These are phyloP conservation scores for Suhomyces vadensis DNA, from an alignment of 805 yeast species.

Conservation along the genomic window DNA sequence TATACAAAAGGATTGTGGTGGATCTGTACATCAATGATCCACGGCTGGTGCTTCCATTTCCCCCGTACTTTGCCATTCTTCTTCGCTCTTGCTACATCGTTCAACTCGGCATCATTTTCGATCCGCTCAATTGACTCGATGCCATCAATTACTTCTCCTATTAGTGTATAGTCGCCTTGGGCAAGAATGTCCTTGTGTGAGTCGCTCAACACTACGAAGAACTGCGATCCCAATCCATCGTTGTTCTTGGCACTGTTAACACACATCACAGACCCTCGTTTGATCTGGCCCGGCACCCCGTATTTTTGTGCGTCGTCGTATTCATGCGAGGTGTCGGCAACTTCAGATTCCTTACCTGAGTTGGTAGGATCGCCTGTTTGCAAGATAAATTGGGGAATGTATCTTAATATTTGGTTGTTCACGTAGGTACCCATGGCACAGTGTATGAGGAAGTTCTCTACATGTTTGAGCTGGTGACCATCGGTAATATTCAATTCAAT, in stretches of 20 bases:
- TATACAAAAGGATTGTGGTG: slow-evolving; percentile 17
- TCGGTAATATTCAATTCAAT: slow-evolving; percentile 13
- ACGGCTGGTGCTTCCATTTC: slow-evolving; percentile 16
- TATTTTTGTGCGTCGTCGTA: background rate
- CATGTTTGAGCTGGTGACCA: slow-evolving; percentile 13
- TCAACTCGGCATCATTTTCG: slow-evolving; percentile 13
- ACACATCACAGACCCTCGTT: slow-evolving; percentile 18
- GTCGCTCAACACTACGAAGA: slow-evolving; percentile 18
- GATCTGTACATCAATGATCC: slow-evolving; percentile 16
- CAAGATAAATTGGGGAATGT: slow-evolving; percentile 20
- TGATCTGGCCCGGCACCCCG: background rate
- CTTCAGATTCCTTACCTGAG: slow-evolving; percentile 14
- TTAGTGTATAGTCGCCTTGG: slow-evolving; percentile 13
- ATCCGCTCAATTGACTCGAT: slow-evolving; percentile 16
- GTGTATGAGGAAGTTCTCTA: slow-evolving; percentile 23
- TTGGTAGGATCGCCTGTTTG: slow-evolving; percentile 25
- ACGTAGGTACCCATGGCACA: slow-evolving; percentile 23
- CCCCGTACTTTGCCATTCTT: slow-evolving; percentile 21
- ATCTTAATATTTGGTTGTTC: slow-evolving; percentile 16
- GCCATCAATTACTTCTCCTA: slow-evolving; percentile 22
- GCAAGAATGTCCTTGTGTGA: slow-evolving; percentile 11
- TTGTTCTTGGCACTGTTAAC: slow-evolving; percentile 8
- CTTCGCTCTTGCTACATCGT: slow-evolving; percentile 7
- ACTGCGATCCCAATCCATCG: slow-evolving; percentile 21
- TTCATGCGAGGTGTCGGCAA: slow-evolving; percentile 12